phyloP scores from a whole-genome alignment of 2,329 filamentous ascomycete species.

The Chaetomiaceae sp. region DNA sequence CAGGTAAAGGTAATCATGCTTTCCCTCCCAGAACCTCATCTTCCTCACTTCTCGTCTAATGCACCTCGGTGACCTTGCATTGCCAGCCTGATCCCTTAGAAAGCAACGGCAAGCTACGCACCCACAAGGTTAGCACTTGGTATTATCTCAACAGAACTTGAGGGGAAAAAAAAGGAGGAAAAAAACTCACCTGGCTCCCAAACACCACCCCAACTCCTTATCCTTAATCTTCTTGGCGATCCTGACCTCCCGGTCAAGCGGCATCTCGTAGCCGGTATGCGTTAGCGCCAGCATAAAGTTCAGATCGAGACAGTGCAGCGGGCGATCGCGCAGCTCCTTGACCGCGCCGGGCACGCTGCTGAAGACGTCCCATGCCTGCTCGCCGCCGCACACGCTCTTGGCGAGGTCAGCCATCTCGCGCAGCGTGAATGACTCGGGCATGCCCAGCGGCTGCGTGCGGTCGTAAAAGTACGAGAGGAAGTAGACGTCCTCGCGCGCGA shows the following conservation, averaged over 20 bases:
- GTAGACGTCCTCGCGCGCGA: conserved; percentile 85
- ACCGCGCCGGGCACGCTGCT: conserved; percentile 70
- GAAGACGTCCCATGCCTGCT: conserved; percentile 76
- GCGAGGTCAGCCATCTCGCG: conserved; percentile 85
- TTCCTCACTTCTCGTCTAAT: conserved; percentile 36
- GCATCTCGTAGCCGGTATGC: conserved; percentile 97
- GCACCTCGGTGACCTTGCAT: conserved; percentile 76
- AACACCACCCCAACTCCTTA: conserved; percentile 95
- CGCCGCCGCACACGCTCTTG: conserved; percentile 76
- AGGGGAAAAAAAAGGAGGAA: neutral
- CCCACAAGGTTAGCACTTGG: conserved; percentile 4
- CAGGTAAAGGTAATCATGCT: neutral
- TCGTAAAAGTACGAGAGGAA: conserved; percentile 99
- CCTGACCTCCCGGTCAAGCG: conserved; percentile 89
- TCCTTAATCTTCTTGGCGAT: conserved; percentile 98
- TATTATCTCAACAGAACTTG: neutral
- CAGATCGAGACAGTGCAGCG: conserved; percentile 89
- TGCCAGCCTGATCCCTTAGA: conserved; percentile 81
- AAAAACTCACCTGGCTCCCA: conserved; percentile 76
- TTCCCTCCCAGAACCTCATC: neutral
- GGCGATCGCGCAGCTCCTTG: conserved; percentile 72
- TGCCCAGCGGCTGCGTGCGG: conserved; percentile 86
- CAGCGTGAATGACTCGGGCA: conserved; percentile 96
- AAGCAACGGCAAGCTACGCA: conserved; percentile 71
- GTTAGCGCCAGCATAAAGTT: conserved; percentile 94